Evolutionary conservation across 2,329 filamentous ascomycete species (phyloP), one percentile per base, ranked within the genome.

Genomic region (Fusarium keratoplasticum): DNA sequence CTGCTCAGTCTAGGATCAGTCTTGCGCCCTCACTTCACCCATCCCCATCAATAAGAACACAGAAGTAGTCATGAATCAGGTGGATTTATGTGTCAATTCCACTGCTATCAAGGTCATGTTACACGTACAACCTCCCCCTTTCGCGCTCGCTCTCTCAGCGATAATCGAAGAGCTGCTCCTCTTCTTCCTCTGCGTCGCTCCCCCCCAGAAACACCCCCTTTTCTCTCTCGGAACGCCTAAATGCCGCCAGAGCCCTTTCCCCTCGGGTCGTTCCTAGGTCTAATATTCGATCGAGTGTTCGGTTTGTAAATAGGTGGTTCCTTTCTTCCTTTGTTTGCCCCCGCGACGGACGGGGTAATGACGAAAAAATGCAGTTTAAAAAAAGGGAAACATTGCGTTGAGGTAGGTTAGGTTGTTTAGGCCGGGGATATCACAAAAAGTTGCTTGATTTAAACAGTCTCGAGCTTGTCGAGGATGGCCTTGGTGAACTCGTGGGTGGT

Each of bases 401-500:
- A 16, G n/a, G n/a, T n/a, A 20, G 40, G 40, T 36, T 75, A 76
- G 69, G 50, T 67, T 63, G 70, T 61, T 57, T 25, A 20, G 33
- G 27, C 44, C 57, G 69, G 72, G 72, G 68, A 75, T 78, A 79
- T 79, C 72, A 72, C 69, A 75, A 72, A 72, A 52, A 66, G 22
- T 73, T 66, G 63, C 66, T 73, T 62, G 47, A 58, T 83, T 89
- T 90, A 93, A 83, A 92, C 80, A 78, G 87, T 86, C 89, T 98
- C 96, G 95, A 99, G 97, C 90, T 96, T 94, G 88, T 95, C 91
- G 82, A 99, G 89, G 82, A 99, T 94, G 80, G 96, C 95, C 80
- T 93, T 90, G 80, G 96, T 98, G 88, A 98, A 99, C 84, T 98
- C 92, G 86, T 98, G 92, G 74, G 96, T 99, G 80, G 93, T 95